Percentiles rank a stretch among this genome's conserved stretches.
Conservation (phyloP, 768 basidiomycete genomes). For the Suillus tomentosus region DNA sequence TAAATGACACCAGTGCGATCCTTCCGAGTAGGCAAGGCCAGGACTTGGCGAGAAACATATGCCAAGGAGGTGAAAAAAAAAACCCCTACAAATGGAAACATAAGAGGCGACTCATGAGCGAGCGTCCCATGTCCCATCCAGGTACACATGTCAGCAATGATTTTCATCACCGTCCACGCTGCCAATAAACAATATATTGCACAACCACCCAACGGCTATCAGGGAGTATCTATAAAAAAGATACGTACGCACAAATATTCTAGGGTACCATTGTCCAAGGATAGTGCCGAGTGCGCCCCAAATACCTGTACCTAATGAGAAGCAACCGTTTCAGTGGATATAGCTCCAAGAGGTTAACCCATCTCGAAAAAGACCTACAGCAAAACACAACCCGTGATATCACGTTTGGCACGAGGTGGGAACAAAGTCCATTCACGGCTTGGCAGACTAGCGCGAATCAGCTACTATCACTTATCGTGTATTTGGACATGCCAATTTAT, state of each 20-base stretch:
- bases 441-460: neutral
- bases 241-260: too few species aligned
- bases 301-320: neutral
- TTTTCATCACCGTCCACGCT: neutral
- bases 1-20: neutral
- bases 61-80: neutral
- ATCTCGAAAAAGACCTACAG: neutral
- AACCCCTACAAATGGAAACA: neutral
- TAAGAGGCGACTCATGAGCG: neutral
- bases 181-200: neutral
- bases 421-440: neutral
- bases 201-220: neutral
- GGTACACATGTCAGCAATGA: neutral
- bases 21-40: neutral
- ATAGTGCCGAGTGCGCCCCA: neutral
- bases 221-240: neutral
- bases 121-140: neutral
- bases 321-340: neutral
- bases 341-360: neutral
- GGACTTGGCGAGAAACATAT: neutral
- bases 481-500: neutral
- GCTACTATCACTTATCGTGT: neutral
- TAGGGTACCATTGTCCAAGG: neutral
- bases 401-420: constrained; percentile 3
- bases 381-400: neutral